Evolutionary conservation across 2,329 filamentous ascomycete species (phyloP).

Genomic region (Fusarium albosuccineum): DNA sequence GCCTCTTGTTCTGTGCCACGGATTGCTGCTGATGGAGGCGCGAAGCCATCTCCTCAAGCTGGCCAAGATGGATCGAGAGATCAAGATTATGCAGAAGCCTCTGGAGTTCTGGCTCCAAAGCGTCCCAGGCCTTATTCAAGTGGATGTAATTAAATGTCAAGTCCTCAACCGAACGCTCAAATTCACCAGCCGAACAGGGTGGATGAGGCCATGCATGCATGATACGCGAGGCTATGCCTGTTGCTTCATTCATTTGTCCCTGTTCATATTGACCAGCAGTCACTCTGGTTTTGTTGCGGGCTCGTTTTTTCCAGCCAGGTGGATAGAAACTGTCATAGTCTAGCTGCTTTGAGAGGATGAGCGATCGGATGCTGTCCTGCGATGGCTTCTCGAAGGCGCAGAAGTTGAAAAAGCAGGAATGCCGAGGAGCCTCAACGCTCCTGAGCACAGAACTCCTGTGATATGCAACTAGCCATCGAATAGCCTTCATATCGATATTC

Average conservation of each 20-base stretch:
- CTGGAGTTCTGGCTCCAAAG: neutral
- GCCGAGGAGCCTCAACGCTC: constrained; percentile 8
- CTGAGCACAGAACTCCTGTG: neutral
- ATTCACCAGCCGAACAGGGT: neutral
- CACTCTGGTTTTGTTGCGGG: neutral
- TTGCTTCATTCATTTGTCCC: neutral
- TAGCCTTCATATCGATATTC: neutral
- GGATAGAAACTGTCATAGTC: neutral
- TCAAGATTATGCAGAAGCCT: constrained; percentile 10
- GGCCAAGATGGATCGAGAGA: constrained; percentile 10
- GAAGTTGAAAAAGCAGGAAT: constrained; percentile 23
- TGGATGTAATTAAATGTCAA: neutral
- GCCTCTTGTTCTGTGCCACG: neutral
- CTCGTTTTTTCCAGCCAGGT: neutral
- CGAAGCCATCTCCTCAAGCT: neutral
- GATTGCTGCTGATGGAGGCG: neutral
- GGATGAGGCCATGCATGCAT: constrained; percentile 5
- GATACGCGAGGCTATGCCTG: neutral
- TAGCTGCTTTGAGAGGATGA: neutral
- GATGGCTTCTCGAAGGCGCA: constrained; percentile 4
- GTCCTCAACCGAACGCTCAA: neutral
- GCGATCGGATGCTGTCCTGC: neutral
- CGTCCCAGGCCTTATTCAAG: neutral
- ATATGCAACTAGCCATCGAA: constrained; percentile 28
- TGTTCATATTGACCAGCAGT: neutral